These are phyloP conservation scores for Ambrosiella cleistominuta DNA, from an alignment of 2,329 filamentous ascomycete species.

Conservation along the genomic window DNA sequence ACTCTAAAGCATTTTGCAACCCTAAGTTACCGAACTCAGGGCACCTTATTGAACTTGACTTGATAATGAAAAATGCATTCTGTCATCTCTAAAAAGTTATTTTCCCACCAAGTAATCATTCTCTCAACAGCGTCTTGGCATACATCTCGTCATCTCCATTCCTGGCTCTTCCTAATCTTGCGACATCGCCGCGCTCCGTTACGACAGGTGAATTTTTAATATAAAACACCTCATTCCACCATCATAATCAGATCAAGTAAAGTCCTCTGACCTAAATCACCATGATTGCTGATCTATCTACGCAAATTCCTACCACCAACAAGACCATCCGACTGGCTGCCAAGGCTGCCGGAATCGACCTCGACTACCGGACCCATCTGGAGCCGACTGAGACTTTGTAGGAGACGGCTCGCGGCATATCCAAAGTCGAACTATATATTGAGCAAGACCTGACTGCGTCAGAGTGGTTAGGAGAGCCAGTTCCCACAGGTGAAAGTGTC, in stretches of 20 bases:
- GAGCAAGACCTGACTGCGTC: slow-evolving; percentile 8
- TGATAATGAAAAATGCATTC: too few relatives aligned
- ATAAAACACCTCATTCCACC: not conserved
- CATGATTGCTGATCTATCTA: not conserved
- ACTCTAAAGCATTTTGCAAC: too few relatives aligned
- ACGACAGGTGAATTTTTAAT: not conserved
- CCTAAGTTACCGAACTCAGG: too few relatives aligned
- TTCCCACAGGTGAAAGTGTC: slow-evolving; percentile 8
- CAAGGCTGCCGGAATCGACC: slow-evolving; percentile 19
- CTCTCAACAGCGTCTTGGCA: not conserved
- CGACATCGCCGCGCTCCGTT: not conserved
- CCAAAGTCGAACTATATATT: slow-evolving; percentile 12
- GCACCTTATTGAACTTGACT: too few relatives aligned
- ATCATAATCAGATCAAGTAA: not conserved
- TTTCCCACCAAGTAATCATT: not conserved
- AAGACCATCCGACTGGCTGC: slow-evolving; percentile 16
- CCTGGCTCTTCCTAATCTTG: not conserved
- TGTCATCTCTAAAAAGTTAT: not conserved
- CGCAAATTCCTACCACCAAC: not conserved
- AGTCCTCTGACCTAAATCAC: not conserved
- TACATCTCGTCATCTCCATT: not conserved
- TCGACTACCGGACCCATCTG: slow-evolving; percentile 17
- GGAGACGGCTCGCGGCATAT: slow-evolving; percentile 15
- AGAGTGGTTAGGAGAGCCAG: slow-evolving; percentile 9
- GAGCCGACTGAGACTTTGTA: slow-evolving; percentile 17